phyloP scores from a whole-genome alignment of 345 rosid species.

The Erucastrum elatum region DNA sequence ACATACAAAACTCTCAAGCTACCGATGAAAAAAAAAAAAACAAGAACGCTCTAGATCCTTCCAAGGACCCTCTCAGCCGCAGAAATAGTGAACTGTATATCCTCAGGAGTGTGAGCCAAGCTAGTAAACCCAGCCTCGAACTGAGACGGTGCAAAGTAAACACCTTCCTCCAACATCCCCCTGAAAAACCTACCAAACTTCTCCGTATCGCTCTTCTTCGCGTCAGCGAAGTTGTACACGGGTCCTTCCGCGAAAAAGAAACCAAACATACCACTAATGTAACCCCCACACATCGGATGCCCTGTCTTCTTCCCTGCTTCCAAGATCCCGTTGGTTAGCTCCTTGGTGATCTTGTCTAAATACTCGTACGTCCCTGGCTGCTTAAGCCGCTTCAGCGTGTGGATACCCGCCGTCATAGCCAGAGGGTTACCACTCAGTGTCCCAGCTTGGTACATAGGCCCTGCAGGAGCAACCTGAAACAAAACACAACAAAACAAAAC shows the following conservation, averaged over 20 bases:
- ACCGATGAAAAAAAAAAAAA: constrained; percentile 1
- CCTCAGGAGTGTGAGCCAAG: constrained; percentile 79
- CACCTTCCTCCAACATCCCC: constrained; percentile 94
- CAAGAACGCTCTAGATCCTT: constrained; percentile 48
- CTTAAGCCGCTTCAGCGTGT: constrained; percentile 67
- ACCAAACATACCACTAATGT: constrained; percentile 87
- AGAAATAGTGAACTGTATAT: constrained; percentile 66
- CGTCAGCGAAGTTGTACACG: constrained; percentile 71
- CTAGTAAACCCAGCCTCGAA: constrained; percentile 98
- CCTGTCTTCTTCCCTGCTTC: constrained; percentile 84
- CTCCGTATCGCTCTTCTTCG: constrained; percentile 75
- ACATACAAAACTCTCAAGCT: constrained; percentile 17
- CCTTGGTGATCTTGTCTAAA: constrained; percentile 67
- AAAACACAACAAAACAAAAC: background rate
- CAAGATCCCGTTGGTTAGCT: constrained; percentile 66
- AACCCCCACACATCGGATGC: constrained; percentile 83
- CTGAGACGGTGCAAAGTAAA: constrained; percentile 95
- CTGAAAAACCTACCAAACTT: constrained; percentile 74
- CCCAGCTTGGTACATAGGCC: constrained; percentile 98
- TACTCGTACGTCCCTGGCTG: constrained; percentile 80
- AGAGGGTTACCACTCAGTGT: constrained; percentile 94
- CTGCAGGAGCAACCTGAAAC: constrained; percentile 78
- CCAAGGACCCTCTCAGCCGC: constrained; percentile 79
- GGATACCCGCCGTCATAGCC: constrained; percentile 94
- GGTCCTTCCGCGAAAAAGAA: constrained; percentile 95